Evolutionary conservation across 805 yeast species (phyloP).

Genomic region (Kazachstania africana): DNA sequence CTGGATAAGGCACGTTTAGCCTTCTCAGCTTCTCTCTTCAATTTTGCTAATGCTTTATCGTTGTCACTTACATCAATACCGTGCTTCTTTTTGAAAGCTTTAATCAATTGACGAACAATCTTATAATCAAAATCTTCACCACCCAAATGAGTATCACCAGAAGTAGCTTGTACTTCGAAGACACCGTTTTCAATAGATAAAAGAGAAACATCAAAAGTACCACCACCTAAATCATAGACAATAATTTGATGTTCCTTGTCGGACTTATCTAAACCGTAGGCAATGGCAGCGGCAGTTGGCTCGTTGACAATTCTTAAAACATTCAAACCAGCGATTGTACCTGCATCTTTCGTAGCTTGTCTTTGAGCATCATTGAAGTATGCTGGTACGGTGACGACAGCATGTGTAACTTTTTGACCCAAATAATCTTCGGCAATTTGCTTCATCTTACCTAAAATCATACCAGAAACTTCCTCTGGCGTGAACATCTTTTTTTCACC

Average conservation of each 20-base stretch:
- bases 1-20: conserved; percentile 94
- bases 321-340: conserved; percentile 82
- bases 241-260: conserved; percentile 80
- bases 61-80: conserved; percentile 71
- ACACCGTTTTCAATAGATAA: conserved; percentile 85
- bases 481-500: conserved; percentile 72
- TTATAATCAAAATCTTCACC: conserved; percentile 94
- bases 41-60: conserved; percentile 79
- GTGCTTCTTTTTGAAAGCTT: conserved; percentile 86
- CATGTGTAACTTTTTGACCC: conserved; percentile 75
- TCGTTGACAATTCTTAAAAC: conserved; percentile 83
- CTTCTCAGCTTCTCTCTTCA: conserved; percentile 96
- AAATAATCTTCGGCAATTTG: conserved; percentile 83
- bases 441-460: conserved; percentile 88
- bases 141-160: conserved; percentile 96
- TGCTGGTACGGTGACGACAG: conserved; percentile 89
- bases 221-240: conserved; percentile 95
- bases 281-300: conserved; percentile 97
- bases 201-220: conserved; percentile 88
- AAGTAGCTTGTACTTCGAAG: conserved; percentile 84
- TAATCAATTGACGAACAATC: conserved; percentile 76
- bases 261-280: conserved; percentile 81
- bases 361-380: conserved; percentile 90
- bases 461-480: conserved; percentile 88
- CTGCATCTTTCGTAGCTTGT: conserved; percentile 91